Percentiles rank a stretch among this genome's conserved stretches.
Conservation (phyloP, 169 alveolate species). For the Babesia microti region DNA sequence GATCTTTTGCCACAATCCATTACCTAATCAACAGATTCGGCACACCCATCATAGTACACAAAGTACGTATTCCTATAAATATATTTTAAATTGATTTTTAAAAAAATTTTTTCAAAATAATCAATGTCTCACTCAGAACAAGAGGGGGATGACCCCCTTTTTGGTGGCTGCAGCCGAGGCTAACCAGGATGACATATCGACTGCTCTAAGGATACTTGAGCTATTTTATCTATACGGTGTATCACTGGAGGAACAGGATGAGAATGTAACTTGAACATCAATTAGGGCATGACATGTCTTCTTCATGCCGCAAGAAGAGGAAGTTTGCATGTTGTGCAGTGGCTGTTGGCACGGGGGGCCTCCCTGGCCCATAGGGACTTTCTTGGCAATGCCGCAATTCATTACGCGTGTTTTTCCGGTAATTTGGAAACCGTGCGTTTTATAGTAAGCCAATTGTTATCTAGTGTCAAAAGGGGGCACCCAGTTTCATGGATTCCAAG, state of each 20-base stretch:
- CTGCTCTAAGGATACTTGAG: slow-evolving; percentile 66
- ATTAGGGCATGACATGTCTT: slow-evolving; percentile 74
- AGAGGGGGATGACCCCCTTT: slow-evolving; percentile 59
- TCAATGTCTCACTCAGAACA: slow-evolving; percentile 10
- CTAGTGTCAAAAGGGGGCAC: slow-evolving; percentile 43
- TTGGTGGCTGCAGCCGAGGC: slow-evolving; percentile 72
- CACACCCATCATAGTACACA: slow-evolving; percentile 52
- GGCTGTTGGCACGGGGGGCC: slow-evolving; percentile 75
- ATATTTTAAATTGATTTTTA: neutral
- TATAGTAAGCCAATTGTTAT: slow-evolving; percentile 6
- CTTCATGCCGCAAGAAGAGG: slow-evolving; percentile 75
- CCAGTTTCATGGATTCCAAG: slow-evolving; percentile 13
- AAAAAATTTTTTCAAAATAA: neutral
- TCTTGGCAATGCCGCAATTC: slow-evolving; percentile 54
- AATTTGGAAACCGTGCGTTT: slow-evolving; percentile 36
- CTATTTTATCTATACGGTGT: slow-evolving; percentile 71
- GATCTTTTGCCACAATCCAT: slow-evolving; percentile 52
- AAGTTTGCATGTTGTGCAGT: slow-evolving; percentile 63
- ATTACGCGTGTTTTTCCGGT: slow-evolving; percentile 51
- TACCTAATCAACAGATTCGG: slow-evolving; percentile 52
- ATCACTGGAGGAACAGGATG: slow-evolving; percentile 79
- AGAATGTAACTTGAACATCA: slow-evolving; percentile 14
- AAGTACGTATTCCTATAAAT: slow-evolving; percentile 12
- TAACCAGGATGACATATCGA: slow-evolving; percentile 60
- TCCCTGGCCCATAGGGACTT: slow-evolving; percentile 67